Evolutionary conservation across 257 asterid genomes (phyloP).

Genomic region (Nicotiana benthamiana): DNA sequence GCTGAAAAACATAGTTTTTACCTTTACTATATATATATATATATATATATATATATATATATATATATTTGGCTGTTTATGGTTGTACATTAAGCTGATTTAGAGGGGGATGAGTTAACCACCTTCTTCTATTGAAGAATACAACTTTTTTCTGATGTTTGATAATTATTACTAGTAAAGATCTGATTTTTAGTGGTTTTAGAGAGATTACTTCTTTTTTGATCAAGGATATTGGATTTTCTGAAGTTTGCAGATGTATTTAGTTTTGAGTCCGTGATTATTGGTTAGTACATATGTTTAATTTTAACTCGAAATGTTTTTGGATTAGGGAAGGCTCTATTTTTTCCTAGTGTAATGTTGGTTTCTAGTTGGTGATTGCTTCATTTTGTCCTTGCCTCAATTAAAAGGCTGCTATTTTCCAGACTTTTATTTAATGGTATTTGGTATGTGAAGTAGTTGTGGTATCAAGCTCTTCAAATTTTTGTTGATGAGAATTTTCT

Average conservation of each 20-base stretch:
- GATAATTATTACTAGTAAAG: not conserved
- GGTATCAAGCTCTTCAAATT: conserved; percentile 6
- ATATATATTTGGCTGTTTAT: not conserved
- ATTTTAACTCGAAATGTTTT: not conserved
- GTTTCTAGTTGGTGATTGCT: conserved; percentile 25
- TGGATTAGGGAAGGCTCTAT: not conserved
- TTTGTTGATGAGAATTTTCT: not conserved
- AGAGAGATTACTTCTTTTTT: not conserved
- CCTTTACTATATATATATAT: not conserved
- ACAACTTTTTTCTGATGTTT: not conserved
- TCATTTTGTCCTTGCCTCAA: conserved; percentile 20
- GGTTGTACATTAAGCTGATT: not conserved
- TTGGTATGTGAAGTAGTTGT: conserved; percentile 13
- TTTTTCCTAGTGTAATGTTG: conserved; percentile 7
- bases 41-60: too few relatives aligned
- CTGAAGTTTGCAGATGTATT: not conserved
- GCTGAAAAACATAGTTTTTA: not conserved
- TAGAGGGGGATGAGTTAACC: not conserved
- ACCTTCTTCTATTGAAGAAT: not conserved
- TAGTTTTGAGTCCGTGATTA: not conserved
- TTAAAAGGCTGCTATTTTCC: conserved; percentile 20
- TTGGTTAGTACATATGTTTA: not conserved
- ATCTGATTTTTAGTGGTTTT: conserved; percentile 4
- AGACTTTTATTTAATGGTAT: not conserved
- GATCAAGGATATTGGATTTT: not conserved